phyloP scores from a whole-genome alignment of 352 stramenopile genomes.

The Globisporangium cylindrosporum region DNA sequence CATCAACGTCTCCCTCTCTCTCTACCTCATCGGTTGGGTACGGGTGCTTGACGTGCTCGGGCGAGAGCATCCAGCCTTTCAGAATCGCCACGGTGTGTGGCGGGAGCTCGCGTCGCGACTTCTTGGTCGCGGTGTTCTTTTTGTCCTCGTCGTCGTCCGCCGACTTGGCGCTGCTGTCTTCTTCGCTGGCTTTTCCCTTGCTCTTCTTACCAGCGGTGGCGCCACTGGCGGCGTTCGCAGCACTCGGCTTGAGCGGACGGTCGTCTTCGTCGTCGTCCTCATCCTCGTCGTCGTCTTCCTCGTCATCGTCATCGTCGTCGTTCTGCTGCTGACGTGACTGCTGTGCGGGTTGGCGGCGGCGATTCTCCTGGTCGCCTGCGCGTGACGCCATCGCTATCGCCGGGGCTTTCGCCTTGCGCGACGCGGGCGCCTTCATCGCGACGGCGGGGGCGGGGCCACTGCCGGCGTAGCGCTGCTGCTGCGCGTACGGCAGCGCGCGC shows the following conservation, averaged over 20 bases:
- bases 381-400: constrained; percentile 9
- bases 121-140: constrained; percentile 50
- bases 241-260: constrained; percentile 2
- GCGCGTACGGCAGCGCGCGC: constrained; percentile 21
- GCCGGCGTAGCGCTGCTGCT: constrained; percentile 25
- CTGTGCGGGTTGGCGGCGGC: neutral
- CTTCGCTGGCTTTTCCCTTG: constrained; percentile 29
- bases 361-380: constrained; percentile 21
- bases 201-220: constrained; percentile 2
- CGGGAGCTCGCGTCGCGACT: constrained; percentile 76
- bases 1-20: neutral
- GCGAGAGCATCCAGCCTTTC: constrained; percentile 88
- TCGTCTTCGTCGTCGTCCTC: constrained; percentile 6
- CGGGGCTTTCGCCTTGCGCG: neutral
- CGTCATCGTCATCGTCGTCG: constrained; percentile 12
- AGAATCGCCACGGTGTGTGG: constrained; percentile 83
- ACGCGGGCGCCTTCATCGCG: neutral
- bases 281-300: constrained; percentile 11
- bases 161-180: constrained; percentile 18
- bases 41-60: constrained; percentile 87
- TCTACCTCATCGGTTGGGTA: constrained; percentile 84
- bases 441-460: constrained; percentile 6
- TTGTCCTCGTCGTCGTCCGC: constrained; percentile 34
- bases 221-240: neutral
- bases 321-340: constrained; percentile 8